Evolutionary conservation across 2,329 filamentous ascomycete species (phyloP).

Genomic region (Whalleya microplaca): DNA sequence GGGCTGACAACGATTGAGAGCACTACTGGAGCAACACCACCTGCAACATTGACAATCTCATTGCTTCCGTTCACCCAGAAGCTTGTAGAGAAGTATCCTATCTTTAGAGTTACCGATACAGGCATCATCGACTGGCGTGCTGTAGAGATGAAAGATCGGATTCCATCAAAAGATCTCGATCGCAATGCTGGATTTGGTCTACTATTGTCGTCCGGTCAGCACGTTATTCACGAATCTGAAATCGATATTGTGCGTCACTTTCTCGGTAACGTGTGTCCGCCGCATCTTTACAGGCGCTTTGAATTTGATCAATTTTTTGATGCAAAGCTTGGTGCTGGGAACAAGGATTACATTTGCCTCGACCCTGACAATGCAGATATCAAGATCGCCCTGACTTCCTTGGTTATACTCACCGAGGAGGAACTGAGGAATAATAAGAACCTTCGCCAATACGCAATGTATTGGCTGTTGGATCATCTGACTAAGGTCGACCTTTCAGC

Average conservation of each 20-base stretch:
- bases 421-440: conserved; percentile 21
- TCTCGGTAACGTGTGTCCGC: conserved; percentile 38
- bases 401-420: conserved; percentile 33
- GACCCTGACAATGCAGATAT: conserved; percentile 40
- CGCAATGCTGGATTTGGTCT: neutral
- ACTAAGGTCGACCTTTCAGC: conserved; percentile 34
- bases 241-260: conserved; percentile 39
- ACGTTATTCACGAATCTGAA: conserved; percentile 35
- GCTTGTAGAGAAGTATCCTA: conserved; percentile 35
- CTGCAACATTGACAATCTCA: conserved; percentile 31
- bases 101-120: conserved; percentile 35
- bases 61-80: conserved; percentile 36
- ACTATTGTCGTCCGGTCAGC: conserved; percentile 13
- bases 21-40: conserved; percentile 8
- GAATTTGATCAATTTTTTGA: conserved; percentile 41
- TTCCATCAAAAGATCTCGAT: conserved; percentile 27
- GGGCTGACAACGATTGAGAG: conserved; percentile 2
- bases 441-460: conserved; percentile 33
- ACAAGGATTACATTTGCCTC: conserved; percentile 37
- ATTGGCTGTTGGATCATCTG: conserved; percentile 35
- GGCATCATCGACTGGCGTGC: conserved; percentile 35
- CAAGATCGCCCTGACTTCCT: conserved; percentile 33
- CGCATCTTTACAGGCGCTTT: conserved; percentile 37
- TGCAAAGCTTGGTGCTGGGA: conserved; percentile 32
- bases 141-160: conserved; percentile 30